A percentile compares a stretch with the other conserved stretches of the same genome.
phyloP scores from a whole-genome alignment of 257 asterid species.

The Penstemon davidsonii region DNA sequence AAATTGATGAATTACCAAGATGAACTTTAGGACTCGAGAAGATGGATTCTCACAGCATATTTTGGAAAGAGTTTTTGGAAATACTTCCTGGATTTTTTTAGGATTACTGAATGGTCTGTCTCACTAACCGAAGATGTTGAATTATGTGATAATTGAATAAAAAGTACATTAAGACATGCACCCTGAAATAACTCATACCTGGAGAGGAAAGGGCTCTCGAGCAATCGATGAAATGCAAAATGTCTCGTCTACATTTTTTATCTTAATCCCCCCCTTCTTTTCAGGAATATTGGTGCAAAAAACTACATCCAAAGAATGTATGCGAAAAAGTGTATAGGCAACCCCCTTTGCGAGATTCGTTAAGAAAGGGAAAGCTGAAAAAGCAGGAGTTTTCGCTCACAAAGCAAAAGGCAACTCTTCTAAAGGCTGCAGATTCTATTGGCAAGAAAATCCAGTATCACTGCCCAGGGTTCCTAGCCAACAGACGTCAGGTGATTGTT shows the following conservation, averaged over 20 bases:
- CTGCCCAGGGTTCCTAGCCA: conserved; percentile 86
- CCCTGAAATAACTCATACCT: conserved; percentile 12
- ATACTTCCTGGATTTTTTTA: conserved; percentile 5
- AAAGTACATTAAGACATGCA: background rate
- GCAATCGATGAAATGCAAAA: conserved; percentile 24
- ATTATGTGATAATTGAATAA: background rate
- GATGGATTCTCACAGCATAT: conserved; percentile 7
- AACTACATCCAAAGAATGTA: conserved; percentile 90
- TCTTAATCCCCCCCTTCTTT: conserved; percentile 20
- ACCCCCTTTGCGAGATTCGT: conserved; percentile 91
- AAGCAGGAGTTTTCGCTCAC: conserved; percentile 78
- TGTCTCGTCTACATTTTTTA: conserved; percentile 18
- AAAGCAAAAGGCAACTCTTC: conserved; percentile 69
- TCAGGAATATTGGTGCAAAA: conserved; percentile 98
- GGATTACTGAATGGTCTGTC: conserved; percentile 23
- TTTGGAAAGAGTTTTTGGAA: conserved; percentile 5
- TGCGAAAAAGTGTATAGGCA: conserved; percentile 98
- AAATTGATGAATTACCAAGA: conserved; percentile 7
- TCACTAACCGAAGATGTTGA: conserved; percentile 10
- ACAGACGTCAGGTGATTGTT: conserved; percentile 88
- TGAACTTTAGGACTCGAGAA: conserved; percentile 20
- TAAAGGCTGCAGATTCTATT: conserved; percentile 87
- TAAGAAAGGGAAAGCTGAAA: conserved; percentile 90
- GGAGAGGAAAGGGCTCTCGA: background rate
- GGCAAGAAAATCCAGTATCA: conserved; percentile 90